Percentiles rank a stretch among this genome's conserved stretches.
Conservation (phyloP, 2,329 filamentous ascomycete species). For the Trichoderma gracile region DNA sequence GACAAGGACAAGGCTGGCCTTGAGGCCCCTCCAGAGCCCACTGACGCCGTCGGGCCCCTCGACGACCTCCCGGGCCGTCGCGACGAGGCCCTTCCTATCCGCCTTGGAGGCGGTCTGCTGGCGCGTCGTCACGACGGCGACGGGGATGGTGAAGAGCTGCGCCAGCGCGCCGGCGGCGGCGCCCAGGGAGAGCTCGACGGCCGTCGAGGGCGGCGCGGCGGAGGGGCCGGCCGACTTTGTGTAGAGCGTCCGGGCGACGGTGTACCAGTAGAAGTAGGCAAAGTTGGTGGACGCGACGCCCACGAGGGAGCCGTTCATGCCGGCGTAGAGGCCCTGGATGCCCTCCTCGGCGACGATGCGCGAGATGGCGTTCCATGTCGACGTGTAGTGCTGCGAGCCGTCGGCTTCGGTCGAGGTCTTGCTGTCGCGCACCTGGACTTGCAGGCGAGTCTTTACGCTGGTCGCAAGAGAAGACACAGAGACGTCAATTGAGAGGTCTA, state of each 20-base stretch:
- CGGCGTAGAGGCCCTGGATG: constrained; percentile 78
- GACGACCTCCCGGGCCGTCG: constrained; percentile 85
- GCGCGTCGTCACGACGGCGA: constrained; percentile 90
- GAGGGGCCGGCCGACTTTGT: constrained; percentile 56
- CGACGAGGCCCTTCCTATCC: constrained; percentile 82
- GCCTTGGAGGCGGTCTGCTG: constrained; percentile 88
- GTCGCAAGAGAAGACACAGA: neutral
- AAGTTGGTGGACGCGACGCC: constrained; percentile 98
- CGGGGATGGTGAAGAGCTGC: constrained; percentile 94
- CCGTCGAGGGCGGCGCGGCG: constrained; percentile 66
- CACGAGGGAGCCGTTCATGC: constrained; percentile 80
- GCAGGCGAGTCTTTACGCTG: constrained; percentile 93
- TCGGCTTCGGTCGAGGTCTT: constrained; percentile 36
- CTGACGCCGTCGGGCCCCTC: constrained; percentile 85
- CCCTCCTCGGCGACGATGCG: constrained; percentile 85
- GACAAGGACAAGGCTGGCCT: constrained; percentile 92
- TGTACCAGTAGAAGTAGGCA: constrained; percentile 99
- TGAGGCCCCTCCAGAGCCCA: constrained; percentile 91
- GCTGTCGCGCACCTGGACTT: constrained; percentile 77
- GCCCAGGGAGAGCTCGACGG: constrained; percentile 79
- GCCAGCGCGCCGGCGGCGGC: constrained; percentile 87
- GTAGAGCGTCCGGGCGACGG: constrained; percentile 80
- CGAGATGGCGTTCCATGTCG: constrained; percentile 82
- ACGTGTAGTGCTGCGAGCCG: constrained; percentile 66
- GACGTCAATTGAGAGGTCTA: no score